Conservation (phyloP, 306 rosid genomes). For the Acacia crassicarpa region DNA sequence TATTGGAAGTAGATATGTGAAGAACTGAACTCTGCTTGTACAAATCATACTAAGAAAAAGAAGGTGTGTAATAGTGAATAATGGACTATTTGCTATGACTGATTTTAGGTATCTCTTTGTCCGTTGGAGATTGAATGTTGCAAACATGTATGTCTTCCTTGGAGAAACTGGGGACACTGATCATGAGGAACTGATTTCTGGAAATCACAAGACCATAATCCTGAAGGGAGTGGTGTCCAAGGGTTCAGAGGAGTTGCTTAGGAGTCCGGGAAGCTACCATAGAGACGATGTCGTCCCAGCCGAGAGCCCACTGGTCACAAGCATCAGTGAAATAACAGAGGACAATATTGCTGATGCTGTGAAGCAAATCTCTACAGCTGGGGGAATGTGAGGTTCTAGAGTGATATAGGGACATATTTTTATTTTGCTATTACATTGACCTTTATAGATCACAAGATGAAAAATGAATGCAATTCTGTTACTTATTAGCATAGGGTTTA, state of each 20-base stretch:
- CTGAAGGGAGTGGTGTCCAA: constrained; percentile 63
- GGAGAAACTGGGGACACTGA: constrained; percentile 90
- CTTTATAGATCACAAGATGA: constrained; percentile 17
- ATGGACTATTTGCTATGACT: not conserved
- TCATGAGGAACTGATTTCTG: constrained; percentile 83
- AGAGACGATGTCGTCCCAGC: constrained; percentile 71
- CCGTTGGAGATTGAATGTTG: constrained; percentile 81
- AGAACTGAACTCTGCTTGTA: not conserved
- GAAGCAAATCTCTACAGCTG: constrained; percentile 38
- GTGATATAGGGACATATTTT: constrained; percentile 3
- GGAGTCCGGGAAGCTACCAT: constrained; percentile 75
- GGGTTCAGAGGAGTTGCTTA: constrained; percentile 51
- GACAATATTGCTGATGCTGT: constrained; percentile 36
- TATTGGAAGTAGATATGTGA: not conserved
- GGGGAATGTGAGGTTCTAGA: constrained; percentile 25
- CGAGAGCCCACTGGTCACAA: constrained; percentile 57
- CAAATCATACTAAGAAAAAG: not conserved
- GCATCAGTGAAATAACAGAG: constrained; percentile 30
- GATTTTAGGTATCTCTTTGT: constrained; percentile 78
- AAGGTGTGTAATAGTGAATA: not conserved
- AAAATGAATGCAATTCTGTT: constrained; percentile 27
- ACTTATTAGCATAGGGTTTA: not conserved
- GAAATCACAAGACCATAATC: constrained; percentile 78
- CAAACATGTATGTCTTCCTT: constrained; percentile 78
- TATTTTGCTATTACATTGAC: constrained; percentile 7